Percentiles rank a stretch among this genome's conserved stretches.
phyloP scores from a whole-genome alignment of 2,329 filamentous ascomycete species.

The Exophiala bonariae region DNA sequence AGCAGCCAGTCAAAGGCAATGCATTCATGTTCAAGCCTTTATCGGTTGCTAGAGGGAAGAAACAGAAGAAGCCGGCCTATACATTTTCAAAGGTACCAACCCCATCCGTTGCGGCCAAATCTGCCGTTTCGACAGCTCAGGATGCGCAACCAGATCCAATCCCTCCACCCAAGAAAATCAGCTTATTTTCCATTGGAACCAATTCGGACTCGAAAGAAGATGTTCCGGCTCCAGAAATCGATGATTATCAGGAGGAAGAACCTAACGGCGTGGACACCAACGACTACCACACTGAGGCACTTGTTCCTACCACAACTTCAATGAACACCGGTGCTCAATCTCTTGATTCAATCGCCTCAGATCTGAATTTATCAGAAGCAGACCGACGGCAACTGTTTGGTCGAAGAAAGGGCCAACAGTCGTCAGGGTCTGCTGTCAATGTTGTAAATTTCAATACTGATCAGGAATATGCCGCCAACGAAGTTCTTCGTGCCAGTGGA shows the following conservation, averaged over 20 bases:
- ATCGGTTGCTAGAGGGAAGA: slow-evolving; percentile 74
- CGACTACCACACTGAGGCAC: slow-evolving; percentile 24
- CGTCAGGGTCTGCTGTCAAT: slow-evolving; percentile 50
- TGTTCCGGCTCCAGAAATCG: slow-evolving; percentile 11
- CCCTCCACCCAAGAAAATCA: slow-evolving; percentile 43
- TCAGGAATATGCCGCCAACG: slow-evolving; percentile 81
- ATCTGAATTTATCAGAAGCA: slow-evolving; percentile 75
- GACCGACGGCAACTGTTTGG: slow-evolving; percentile 85
- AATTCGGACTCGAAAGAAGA: slow-evolving; percentile 8
- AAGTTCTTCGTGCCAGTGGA: slow-evolving; percentile 68
- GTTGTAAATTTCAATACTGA: slow-evolving; percentile 89
- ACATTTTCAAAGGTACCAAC: background rate
- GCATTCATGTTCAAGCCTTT: slow-evolving; percentile 86
- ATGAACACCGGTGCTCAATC: slow-evolving; percentile 46
- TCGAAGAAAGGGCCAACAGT: slow-evolving; percentile 44
- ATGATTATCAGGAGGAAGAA: slow-evolving; percentile 5
- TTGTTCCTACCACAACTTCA: slow-evolving; percentile 10
- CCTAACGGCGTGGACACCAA: slow-evolving; percentile 10
- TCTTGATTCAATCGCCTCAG: slow-evolving; percentile 69
- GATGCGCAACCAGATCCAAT: slow-evolving; percentile 2
- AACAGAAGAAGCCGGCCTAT: slow-evolving; percentile 59
- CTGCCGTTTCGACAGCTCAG: background rate
- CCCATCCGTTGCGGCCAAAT: slow-evolving; percentile 44
- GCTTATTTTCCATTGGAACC: slow-evolving; percentile 39
- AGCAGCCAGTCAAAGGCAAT: slow-evolving; percentile 64